These are phyloP conservation scores for Russula emetica DNA, from an alignment of 768 basidiomycete genomes.

Conservation along the genomic window DNA sequence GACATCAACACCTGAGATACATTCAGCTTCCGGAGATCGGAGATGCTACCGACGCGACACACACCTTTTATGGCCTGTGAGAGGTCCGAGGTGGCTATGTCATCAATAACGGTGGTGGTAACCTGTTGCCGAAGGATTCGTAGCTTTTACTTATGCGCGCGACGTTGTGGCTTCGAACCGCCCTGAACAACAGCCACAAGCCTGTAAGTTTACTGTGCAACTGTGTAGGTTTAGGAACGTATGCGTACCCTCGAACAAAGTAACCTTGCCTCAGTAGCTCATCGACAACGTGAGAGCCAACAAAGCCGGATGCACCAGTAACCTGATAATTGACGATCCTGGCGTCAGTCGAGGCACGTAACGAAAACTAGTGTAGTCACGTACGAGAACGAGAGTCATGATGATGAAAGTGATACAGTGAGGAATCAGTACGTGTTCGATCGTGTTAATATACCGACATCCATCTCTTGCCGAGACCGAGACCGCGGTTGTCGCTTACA, in stretches of 20 bases:
- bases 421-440: no score
- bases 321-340: conserved; percentile 31
- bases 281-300: conserved; percentile 30
- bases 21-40: neutral
- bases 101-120: conserved; percentile 28
- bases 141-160: conserved; percentile 19
- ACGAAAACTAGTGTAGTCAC: neutral
- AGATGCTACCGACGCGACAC: neutral
- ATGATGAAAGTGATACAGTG: neutral
- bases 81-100: conserved; percentile 30
- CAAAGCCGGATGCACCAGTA: conserved; percentile 44
- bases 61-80: conserved; percentile 27
- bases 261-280: conserved; percentile 46
- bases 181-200: conserved; percentile 10
- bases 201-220: neutral
- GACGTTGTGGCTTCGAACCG: conserved; percentile 28
- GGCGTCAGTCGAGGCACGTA: no score
- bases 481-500: no score
- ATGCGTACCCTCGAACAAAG: conserved; percentile 43
- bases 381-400: conserved; percentile 16
- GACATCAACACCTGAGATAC: conserved; percentile 18
- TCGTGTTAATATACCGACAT: no score
- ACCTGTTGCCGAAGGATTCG: conserved; percentile 22
- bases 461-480: no score
- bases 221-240: no score